A percentile compares a stretch with the other conserved stretches of the same genome.
phyloP scores from a whole-genome alignment of 2,329 filamentous ascomycete genomes.

The Metarhizium brunneum region DNA sequence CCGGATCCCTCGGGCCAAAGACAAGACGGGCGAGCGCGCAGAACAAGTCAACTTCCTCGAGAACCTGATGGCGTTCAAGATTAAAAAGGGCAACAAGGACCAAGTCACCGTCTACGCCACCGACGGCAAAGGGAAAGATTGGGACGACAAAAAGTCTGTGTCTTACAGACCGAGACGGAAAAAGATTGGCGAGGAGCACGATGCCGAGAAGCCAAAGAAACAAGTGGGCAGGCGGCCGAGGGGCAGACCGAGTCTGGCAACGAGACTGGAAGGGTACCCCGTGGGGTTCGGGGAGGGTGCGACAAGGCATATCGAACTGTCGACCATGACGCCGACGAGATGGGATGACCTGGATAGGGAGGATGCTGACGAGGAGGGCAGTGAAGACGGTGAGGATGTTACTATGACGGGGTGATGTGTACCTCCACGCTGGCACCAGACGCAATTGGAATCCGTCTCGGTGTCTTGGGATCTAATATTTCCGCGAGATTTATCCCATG shows the following conservation, averaged over 20 bases:
- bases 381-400: constrained; percentile 18
- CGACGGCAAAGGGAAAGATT: constrained; percentile 31
- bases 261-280: constrained; percentile 9
- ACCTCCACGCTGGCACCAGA: no score
- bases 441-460: no score
- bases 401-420: constrained; percentile 12
- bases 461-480: no score
- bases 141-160: constrained; percentile 31
- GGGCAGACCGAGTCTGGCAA: not conserved
- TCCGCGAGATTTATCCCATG: no score
- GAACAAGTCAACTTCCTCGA: constrained; percentile 52
- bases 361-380: constrained; percentile 13
- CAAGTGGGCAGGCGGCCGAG: not conserved
- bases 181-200: constrained; percentile 1
- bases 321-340: constrained; percentile 23
- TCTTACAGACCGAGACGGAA: constrained; percentile 27
- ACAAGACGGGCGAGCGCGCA: constrained; percentile 37
- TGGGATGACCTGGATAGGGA: constrained; percentile 22
- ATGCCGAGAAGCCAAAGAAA: not conserved
- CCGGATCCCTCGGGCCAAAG: constrained; percentile 34
- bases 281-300: constrained; percentile 12
- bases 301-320: constrained; percentile 12
- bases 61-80: constrained; percentile 56
- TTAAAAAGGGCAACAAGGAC: constrained; percentile 54
- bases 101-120: constrained; percentile 51